Base-by-base conservation (phyloP, 1,139 yeast genomes). In the Hansenula sp. region DNA sequence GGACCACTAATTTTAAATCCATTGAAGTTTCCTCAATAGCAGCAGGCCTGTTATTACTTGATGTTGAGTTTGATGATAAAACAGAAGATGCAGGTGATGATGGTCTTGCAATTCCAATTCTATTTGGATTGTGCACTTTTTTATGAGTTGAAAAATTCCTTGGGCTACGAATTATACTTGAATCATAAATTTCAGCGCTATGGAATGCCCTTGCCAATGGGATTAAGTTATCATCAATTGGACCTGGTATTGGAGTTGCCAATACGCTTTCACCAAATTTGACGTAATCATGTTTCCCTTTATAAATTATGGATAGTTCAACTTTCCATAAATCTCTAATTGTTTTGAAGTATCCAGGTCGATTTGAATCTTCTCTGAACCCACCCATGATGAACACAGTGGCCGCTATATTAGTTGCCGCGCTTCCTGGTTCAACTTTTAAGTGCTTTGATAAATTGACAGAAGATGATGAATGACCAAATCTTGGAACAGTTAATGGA, bases 241-340 rank as follows among this genome's bases (percentile, higher is more conserved):
- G 43, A 4, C 44, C 42, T 6, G 61, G 55, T 4, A 62, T 55
- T 24, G 60, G 61, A 1, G 63, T 58, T 1, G 67, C 67, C 6
- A 54, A 44, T 0, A 66, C 63, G 2, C 58, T 58, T 25, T 61
- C 66, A 2, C 65, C 66, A 51, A 67, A 67, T 40, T 61, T 60
- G 17, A 57, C 47, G 38, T 58, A 63, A n/a, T 60, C 58, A 16
- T 61, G 58, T 30, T 60, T 61, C 1, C 71, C 71, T 19, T 61
- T 54, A 19, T 62, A 60, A 15, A 60, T 55, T 2, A 70, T 60
- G 5, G 68, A 62, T 2, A 74, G 47, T 44, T 73, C 76, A 29
- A 73, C 60, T 49, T 65, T 68, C 79, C 79, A 76, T 42, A 75
- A 50, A 53, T 74, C 79, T 47, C 68, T 66, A 52, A 73, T 56